phyloP scores from a whole-genome alignment of 495 filamentous ascomycete species.

The Aspergillus baeticus region DNA sequence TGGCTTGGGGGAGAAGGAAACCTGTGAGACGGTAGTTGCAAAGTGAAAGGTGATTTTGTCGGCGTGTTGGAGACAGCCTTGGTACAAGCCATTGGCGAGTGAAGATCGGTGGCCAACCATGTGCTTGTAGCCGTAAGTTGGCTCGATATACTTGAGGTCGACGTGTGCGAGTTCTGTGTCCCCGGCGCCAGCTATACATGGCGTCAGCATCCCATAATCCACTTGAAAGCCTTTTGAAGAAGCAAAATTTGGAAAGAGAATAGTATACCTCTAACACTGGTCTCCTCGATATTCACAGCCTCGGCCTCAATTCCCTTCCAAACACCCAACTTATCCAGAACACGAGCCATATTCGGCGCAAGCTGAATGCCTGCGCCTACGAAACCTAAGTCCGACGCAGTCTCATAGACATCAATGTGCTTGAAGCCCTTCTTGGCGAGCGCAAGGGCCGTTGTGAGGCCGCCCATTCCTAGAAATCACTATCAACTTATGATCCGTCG shows the following conservation, averaged over 20 bases:
- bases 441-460: conserved; percentile 67
- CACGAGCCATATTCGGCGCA: conserved; percentile 75
- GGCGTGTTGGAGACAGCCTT: conserved; percentile 61
- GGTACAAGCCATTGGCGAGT: conserved; percentile 66
- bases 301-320: conserved; percentile 68
- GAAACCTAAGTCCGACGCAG: conserved; percentile 71
- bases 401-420: conserved; percentile 71
- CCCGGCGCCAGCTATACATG: conserved; percentile 58
- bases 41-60: conserved; percentile 68
- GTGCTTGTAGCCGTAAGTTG: conserved; percentile 70
- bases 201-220: neutral
- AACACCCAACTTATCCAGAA: conserved; percentile 66
- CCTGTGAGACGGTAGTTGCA: conserved; percentile 49
- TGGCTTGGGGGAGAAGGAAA: conserved; percentile 56
- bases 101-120: conserved; percentile 76
- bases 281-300: conserved; percentile 53
- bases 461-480: conserved; percentile 64
- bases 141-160: conserved; percentile 61
- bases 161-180: conserved; percentile 69
- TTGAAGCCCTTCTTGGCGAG: conserved; percentile 73
- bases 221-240: neutral
- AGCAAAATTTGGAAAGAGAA: neutral
- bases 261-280: conserved; percentile 49
- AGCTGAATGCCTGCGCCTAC: conserved; percentile 83
- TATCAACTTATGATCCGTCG: neutral